These are phyloP conservation scores for Colletotrichum aenigma DNA, from an alignment of 2,329 filamentous ascomycete genomes.

Conservation along the genomic window DNA sequence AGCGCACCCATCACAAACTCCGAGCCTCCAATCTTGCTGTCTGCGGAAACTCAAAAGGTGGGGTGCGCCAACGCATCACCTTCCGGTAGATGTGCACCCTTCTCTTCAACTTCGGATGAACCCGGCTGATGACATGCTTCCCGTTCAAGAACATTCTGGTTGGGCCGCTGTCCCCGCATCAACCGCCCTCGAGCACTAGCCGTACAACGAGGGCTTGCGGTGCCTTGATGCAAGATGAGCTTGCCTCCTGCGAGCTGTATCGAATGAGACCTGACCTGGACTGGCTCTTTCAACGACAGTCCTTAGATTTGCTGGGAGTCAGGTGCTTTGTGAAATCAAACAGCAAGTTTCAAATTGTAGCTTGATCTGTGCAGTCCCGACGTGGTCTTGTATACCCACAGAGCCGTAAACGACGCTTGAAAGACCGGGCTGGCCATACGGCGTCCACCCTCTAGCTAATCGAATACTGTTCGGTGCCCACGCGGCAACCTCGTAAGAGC, in stretches of 20 bases:
- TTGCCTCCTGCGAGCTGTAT: not conserved
- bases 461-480: not conserved
- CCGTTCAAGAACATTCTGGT: not conserved
- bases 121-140: slow-evolving; percentile 7
- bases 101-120: slow-evolving; percentile 14
- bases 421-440: not conserved
- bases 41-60: not conserved
- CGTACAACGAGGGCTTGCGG: not conserved
- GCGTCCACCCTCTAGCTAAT: not conserved
- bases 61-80: not conserved
- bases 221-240: not conserved
- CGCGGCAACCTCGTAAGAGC: not conserved
- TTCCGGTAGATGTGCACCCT: not conserved
- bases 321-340: not conserved
- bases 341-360: not conserved
- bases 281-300: not conserved
- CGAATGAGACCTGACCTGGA: too few relatives aligned
- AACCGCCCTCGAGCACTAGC: not conserved
- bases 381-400: not conserved
- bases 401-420: not conserved
- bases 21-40: not conserved
- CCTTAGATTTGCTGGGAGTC: not conserved
- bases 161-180: not conserved
- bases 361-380: not conserved
- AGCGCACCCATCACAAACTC: not conserved